Evolutionary conservation across 495 filamentous ascomycete species (phyloP).

Genomic region (Lasiosphaeris hirsuta): DNA sequence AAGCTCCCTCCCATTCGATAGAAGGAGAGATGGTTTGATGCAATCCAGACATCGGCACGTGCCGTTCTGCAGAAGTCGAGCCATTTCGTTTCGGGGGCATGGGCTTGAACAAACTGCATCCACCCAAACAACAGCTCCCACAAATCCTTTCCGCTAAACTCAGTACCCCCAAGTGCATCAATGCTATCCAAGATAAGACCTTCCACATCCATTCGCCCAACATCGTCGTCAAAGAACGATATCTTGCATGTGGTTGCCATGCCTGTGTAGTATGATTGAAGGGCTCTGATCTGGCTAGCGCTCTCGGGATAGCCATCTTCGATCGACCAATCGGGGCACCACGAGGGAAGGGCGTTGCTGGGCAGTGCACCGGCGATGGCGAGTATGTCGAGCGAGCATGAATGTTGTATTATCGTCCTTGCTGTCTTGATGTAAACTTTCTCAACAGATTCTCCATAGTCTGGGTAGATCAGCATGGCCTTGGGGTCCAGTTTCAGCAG

Average conservation of each 20-base stretch:
- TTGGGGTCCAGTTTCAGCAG: neutral
- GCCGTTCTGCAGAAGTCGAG: too few species aligned
- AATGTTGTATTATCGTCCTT: neutral
- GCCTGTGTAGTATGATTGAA: neutral
- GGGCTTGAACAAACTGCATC: too few species aligned
- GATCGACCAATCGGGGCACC: too few species aligned
- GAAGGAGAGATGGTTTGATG: neutral
- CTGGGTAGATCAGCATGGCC: neutral
- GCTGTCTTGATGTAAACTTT: neutral
- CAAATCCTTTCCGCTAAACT: too few species aligned
- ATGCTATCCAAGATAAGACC: too few species aligned
- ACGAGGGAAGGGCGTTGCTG: neutral
- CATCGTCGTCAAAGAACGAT: too few species aligned
- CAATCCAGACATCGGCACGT: too few species aligned
- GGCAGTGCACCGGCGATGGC: neutral
- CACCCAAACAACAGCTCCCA: too few species aligned
- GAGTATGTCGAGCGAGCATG: neutral
- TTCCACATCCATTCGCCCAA: too few species aligned
- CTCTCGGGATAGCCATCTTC: neutral
- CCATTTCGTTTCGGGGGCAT: too few species aligned
- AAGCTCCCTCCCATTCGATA: neutral
- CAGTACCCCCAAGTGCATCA: too few species aligned
- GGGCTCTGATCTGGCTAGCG: neutral
- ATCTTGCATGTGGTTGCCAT: neutral
- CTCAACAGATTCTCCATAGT: neutral